Percentiles rank a stretch among this genome's conserved stretches.
phyloP scores from a whole-genome alignment of 2,329 filamentous ascomycete species.

The Trichoderma gracile region DNA sequence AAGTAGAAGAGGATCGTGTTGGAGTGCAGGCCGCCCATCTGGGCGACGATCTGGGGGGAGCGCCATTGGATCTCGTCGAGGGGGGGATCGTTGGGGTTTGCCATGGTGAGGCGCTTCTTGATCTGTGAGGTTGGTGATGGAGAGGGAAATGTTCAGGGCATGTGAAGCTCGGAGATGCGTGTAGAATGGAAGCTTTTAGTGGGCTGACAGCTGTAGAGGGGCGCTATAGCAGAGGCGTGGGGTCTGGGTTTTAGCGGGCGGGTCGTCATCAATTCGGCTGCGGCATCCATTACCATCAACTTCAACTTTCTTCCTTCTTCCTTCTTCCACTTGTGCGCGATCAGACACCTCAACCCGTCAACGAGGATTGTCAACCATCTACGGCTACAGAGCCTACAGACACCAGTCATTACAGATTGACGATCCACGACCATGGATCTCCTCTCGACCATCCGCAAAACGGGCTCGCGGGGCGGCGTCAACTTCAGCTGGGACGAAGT shows the following conservation, averaged over 20 bases:
- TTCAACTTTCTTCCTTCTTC: neutral
- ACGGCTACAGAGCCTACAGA: neutral
- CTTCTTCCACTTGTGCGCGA: no score
- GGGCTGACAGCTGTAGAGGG: conserved; percentile 18
- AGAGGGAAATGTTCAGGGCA: neutral
- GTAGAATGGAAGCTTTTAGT: conserved; percentile 25
- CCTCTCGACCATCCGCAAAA: conserved; percentile 85
- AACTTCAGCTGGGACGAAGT: conserved; percentile 98
- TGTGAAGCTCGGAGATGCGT: conserved; percentile 5
- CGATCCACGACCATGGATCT: conserved; percentile 72
- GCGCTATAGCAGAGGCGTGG: conserved; percentile 22
- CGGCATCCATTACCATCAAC: neutral
- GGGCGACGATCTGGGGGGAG: conserved; percentile 50
- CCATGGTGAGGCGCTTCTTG: conserved; percentile 38
- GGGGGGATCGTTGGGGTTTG: conserved; percentile 50
- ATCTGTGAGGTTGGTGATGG: neutral
- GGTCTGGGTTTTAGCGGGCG: conserved; percentile 27
- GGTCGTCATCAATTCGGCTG: neutral
- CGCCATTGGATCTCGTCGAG: conserved; percentile 70
- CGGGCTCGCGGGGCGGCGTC: conserved; percentile 85
- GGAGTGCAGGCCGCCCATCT: conserved; percentile 61
- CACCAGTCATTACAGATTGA: neutral
- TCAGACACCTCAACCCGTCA: neutral
- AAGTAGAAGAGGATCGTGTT: conserved; percentile 70
- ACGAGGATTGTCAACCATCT: neutral